Conservation (phyloP, 1,284 basidiomycete genomes). For the Hortiboletus rubellus region DNA sequence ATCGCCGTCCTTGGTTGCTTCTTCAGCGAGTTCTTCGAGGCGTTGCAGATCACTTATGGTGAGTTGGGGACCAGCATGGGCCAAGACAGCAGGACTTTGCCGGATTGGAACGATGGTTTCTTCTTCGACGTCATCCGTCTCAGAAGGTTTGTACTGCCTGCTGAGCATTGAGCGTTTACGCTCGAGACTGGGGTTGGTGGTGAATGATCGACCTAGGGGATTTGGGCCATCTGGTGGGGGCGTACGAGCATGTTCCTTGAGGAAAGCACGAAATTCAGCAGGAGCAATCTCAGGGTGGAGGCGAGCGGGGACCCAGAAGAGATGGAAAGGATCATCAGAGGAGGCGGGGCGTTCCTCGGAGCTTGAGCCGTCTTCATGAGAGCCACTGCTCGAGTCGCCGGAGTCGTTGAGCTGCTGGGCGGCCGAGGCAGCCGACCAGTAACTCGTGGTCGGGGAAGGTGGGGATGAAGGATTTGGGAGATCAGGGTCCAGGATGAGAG, state of each 20-base stretch:
- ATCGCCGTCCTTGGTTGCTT: conserved; percentile 81
- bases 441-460: conserved; percentile 51
- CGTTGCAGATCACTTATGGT: conserved; percentile 92
- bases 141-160: conserved; percentile 78
- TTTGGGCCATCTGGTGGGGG: conserved; percentile 49
- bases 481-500: conserved; percentile 84
- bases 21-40: conserved; percentile 89
- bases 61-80: conserved; percentile 67
- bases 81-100: conserved; percentile 65
- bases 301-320: conserved; percentile 98
- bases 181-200: conserved; percentile 51
- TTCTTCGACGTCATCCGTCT: conserved; percentile 73
- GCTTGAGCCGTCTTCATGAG: conserved; percentile 46
- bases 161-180: conserved; percentile 90
- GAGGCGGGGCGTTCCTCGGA: conserved; percentile 33
- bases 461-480: conserved; percentile 66
- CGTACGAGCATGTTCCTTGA: conserved; percentile 86
- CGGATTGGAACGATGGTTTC: conserved; percentile 67
- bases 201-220: conserved; percentile 39
- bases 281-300: conserved; percentile 98
- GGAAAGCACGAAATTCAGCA: conserved; percentile 90
- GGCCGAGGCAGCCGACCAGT: conserved; percentile 46
- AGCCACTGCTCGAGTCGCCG: conserved; percentile 47
- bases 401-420: conserved; percentile 34
- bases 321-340: conserved; percentile 74